Percentiles rank a stretch among this genome's conserved stretches.
phyloP scores from a whole-genome alignment of 495 filamentous ascomycete genomes.

The Jackrogersella multiformis region DNA sequence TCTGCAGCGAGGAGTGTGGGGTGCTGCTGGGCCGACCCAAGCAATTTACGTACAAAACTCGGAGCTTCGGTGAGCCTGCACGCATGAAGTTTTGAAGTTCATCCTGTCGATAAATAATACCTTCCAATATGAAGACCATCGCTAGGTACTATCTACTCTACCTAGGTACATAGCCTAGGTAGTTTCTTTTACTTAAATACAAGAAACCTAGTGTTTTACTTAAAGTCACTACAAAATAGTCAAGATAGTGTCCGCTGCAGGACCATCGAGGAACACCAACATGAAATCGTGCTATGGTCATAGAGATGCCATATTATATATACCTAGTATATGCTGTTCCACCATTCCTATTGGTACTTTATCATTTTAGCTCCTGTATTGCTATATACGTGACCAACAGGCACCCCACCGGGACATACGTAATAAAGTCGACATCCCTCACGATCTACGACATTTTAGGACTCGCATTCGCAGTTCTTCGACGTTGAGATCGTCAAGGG shows the following conservation, averaged over 20 bases:
- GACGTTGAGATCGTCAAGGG: constrained; percentile 1
- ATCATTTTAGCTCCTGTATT: not conserved
- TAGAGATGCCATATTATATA: too few species aligned
- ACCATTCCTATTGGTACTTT: not conserved
- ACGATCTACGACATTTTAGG: not conserved
- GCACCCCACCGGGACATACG: not conserved
- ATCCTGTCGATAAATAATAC: not conserved
- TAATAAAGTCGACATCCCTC: not conserved
- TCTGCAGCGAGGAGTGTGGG: constrained; percentile 10
- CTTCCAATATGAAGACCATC: not conserved
- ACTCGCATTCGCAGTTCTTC: constrained; percentile 5
- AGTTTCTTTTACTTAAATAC: not conserved
- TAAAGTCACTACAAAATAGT: not conserved
- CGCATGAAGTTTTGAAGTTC: not conserved
- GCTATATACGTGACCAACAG: constrained; percentile 10
- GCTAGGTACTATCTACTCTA: too few species aligned
- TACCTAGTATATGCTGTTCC: not conserved
- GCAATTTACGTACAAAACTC: constrained; percentile 13
- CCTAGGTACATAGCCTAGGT: too few species aligned
- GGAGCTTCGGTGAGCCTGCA: not conserved
- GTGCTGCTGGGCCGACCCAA: constrained; percentile 11
- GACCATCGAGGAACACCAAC: not conserved
- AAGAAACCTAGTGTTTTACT: not conserved
- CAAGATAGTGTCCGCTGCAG: not conserved
- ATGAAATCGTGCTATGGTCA: too few species aligned